A percentile compares a stretch with the other conserved stretches of the same genome.
phyloP scores from a whole-genome alignment of 2,329 filamentous ascomycete genomes.

The Monilinia laxa region DNA sequence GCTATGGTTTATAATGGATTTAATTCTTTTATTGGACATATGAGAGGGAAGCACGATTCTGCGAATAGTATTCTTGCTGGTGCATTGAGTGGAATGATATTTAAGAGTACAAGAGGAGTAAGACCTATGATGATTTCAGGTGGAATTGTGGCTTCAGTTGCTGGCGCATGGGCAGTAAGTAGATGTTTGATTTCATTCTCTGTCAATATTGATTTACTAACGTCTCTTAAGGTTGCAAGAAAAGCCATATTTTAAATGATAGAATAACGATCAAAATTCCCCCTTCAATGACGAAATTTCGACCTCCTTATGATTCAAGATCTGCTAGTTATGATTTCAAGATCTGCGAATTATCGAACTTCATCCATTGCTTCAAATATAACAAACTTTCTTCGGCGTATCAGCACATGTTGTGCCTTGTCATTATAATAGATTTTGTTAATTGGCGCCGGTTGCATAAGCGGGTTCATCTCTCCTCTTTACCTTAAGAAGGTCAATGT shows the following conservation, averaged over 20 bases:
- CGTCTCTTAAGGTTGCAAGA: constrained; percentile 47
- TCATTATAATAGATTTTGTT: constrained; percentile 39
- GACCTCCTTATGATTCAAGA: constrained; percentile 17
- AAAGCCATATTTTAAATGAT: constrained; percentile 49
- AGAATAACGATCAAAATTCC: constrained; percentile 15
- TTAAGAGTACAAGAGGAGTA: constrained; percentile 90
- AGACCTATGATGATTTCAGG: constrained; percentile 94
- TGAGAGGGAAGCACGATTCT: constrained; percentile 83
- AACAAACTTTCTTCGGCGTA: constrained; percentile 33
- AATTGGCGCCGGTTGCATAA: constrained; percentile 40
- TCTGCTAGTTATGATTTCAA: constrained; percentile 17
- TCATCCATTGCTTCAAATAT: constrained; percentile 17
- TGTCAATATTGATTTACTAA: constrained; percentile 17
- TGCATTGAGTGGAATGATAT: constrained; percentile 84
- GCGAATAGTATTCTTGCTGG: constrained; percentile 86
- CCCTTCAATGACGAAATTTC: constrained; percentile 16
- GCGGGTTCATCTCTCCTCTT: constrained; percentile 42
- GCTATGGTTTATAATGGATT: constrained; percentile 95
- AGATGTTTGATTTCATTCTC: not conserved
- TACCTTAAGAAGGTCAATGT: constrained; percentile 34
- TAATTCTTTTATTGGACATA: constrained; percentile 78
- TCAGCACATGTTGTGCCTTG: constrained; percentile 35
- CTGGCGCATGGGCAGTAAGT: constrained; percentile 88
- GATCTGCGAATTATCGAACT: constrained; percentile 16
- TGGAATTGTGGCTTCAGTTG: constrained; percentile 81